Percentiles rank a stretch among this genome's conserved stretches.
Evolutionary conservation across 2,329 filamentous ascomycete genomes (phyloP).

Genomic region (Epichloe brachyelytri): DNA sequence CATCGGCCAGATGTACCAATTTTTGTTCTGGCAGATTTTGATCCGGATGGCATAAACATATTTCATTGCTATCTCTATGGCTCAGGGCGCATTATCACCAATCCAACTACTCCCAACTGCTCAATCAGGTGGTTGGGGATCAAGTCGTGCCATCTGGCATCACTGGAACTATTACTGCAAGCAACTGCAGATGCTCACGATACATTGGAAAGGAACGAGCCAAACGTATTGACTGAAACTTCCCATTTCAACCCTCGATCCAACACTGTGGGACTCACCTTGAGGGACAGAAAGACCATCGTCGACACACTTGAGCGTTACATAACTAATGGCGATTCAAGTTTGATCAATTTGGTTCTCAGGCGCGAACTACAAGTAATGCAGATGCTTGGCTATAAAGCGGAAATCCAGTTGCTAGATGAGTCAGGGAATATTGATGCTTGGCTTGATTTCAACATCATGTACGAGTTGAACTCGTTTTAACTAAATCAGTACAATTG

Average conservation of each 20-base stretch:
- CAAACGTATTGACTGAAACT: constrained; percentile 1
- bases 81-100: constrained; percentile 49
- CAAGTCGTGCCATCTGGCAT: constrained; percentile 28
- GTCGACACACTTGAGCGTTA: constrained; percentile 36
- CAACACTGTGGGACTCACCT: constrained; percentile 29
- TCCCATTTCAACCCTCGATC: constrained; percentile 16
- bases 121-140: constrained; percentile 53
- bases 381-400: constrained; percentile 62
- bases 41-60: constrained; percentile 65
- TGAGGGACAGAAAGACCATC: constrained; percentile 46
- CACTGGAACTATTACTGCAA: constrained; percentile 1
- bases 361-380: constrained; percentile 54
- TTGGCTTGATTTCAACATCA: constrained; percentile 37
- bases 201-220: neutral
- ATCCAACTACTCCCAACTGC: constrained; percentile 36
- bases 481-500: neutral
- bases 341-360: constrained; percentile 14
- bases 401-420: constrained; percentile 63
- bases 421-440: constrained; percentile 33
- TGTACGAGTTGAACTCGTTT: neutral
- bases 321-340: constrained; percentile 5
- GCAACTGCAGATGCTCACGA: neutral
- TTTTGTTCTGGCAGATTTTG: constrained; percentile 57
- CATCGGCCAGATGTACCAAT: constrained; percentile 40
- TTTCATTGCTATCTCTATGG: constrained; percentile 61